Base-by-base conservation (phyloP, 2,329 filamentous ascomycete genomes). In the Penicillium sclerotiorum region DNA sequence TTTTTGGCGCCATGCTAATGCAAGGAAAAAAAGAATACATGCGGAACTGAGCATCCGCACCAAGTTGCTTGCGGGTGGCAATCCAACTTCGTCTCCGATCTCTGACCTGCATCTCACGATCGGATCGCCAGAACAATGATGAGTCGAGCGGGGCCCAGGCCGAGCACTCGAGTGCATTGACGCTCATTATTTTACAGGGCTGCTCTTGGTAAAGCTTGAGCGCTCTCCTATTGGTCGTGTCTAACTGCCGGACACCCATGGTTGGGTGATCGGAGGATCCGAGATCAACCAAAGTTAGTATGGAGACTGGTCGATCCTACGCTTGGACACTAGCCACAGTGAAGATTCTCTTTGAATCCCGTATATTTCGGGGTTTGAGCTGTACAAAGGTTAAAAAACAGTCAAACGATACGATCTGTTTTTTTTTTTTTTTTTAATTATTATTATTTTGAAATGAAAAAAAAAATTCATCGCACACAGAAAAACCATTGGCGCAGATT, bases 21-120 rank as follows among this genome's bases (percentile, higher is more conserved):
- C 59, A 61, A 61, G 59, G 59, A 58, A 52, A 53, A 55, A 59
- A 49, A 25, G 38, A 51, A 55, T 54, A 56, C 50, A 52, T 46
- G 47, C 49, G 39, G 55, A 49, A n/a, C n/a, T n/a, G n/a, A 36
- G n/a, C 47, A 37, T 45, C 36, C 51, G 21, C 27, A 8, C 15
- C 33, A 8, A 8, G 8, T 6, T 8, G 12, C 11, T 18, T 13
- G 11, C 4, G 33, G 53, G 59, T 61, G 59, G 59, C 59, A 58
- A 61, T 59, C 51, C 33, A 30, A 37, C 21, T 27, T 36, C 28
- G 25, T 28, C 25, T 28, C 40, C 27, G 23, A 38, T 49, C 45
- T 57, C 43, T 49, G 30, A 49, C 37, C 39, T 49, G 49, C 51
- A 41, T 43, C 22, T 45, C 28, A 47, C 43, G 55, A 57, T 58